These are phyloP conservation scores for Scalesia atractyloides DNA, from an alignment of 129 eudicot genomes.

Conservation along the genomic window DNA sequence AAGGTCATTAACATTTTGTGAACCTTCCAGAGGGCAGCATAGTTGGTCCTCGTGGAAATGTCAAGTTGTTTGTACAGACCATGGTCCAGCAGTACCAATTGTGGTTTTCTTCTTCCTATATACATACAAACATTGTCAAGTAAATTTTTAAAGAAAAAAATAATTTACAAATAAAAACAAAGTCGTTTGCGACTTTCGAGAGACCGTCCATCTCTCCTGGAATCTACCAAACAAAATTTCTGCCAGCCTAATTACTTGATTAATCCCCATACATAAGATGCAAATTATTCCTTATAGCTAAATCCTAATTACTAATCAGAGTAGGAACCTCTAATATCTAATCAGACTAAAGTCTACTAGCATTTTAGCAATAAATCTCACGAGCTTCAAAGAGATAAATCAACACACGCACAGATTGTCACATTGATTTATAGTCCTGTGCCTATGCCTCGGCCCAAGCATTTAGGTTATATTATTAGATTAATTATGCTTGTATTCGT, in stretches of 20 bases:
- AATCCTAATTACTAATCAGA: background rate
- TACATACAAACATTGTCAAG: background rate
- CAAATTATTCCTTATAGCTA: background rate
- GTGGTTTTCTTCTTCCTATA: conserved; percentile 82
- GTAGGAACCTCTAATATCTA: background rate
- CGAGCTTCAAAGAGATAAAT: background rate
- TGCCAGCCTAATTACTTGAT: background rate
- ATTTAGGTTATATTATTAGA: background rate
- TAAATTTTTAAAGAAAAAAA: background rate
- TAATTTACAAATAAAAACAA: background rate
- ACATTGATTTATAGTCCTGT: background rate
- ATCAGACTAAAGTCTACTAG: background rate
- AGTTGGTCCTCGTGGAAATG: conserved; percentile 59
- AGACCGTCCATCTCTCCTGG: background rate
- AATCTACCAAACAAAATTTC: background rate
- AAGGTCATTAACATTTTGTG: background rate
- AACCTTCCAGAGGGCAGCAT: conserved; percentile 96
- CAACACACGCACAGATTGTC: background rate
- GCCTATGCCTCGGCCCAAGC: background rate
- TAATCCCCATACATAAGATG: background rate
- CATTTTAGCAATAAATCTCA: background rate
- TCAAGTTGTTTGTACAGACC: conserved; percentile 93
- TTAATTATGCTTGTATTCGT: background rate
- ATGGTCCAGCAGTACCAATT: conserved; percentile 87
- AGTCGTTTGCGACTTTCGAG: background rate